These are phyloP conservation scores for Cucurbita argyrosperma DNA, from an alignment of 306 rosid species.

Conservation along the genomic window DNA sequence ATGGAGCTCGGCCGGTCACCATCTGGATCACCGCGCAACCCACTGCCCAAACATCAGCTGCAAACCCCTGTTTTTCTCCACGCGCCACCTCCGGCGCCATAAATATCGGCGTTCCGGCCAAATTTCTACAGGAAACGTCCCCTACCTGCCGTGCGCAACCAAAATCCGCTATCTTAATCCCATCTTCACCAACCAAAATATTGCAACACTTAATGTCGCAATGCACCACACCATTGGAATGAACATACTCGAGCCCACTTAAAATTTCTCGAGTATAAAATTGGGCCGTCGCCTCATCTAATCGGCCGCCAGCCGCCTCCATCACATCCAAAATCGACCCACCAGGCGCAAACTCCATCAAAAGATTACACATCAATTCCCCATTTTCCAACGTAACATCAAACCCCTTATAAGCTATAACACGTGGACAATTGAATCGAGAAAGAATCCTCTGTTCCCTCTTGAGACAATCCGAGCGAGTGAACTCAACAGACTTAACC, in stretches of 20 bases:
- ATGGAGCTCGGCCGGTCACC: conserved; percentile 54
- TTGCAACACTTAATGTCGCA: conserved; percentile 72
- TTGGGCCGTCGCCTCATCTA: conserved; percentile 26
- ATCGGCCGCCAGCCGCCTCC: conserved; percentile 20
- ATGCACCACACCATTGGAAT: conserved; percentile 62
- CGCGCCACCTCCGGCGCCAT: conserved; percentile 98
- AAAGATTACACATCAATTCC: conserved; percentile 30
- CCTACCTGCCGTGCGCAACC: conserved; percentile 50
- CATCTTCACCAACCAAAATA: conserved; percentile 38
- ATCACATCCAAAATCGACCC: conserved; percentile 45
- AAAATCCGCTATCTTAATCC: conserved; percentile 65
- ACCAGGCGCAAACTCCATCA: conserved; percentile 54
- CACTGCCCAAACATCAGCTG: conserved; percentile 85
- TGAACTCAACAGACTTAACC: conserved; percentile 42
- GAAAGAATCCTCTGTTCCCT: conserved; percentile 48
- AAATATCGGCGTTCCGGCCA: conserved; percentile 62
- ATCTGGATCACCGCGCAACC: conserved; percentile 76
- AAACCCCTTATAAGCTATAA: conserved; percentile 44
- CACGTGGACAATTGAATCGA: conserved; percentile 26
- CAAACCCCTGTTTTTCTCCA: conserved; percentile 60
- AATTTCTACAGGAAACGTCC: background rate
- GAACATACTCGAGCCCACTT: conserved; percentile 43
- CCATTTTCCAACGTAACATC: conserved; percentile 51
- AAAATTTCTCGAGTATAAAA: conserved; percentile 41
- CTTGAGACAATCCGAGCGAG: conserved; percentile 31